A percentile compares a stretch with the other conserved stretches of the same genome.
These are phyloP conservation scores for Cochlearia excelsa DNA, from an alignment of 345 rosid genomes.

Conservation along the genomic window DNA sequence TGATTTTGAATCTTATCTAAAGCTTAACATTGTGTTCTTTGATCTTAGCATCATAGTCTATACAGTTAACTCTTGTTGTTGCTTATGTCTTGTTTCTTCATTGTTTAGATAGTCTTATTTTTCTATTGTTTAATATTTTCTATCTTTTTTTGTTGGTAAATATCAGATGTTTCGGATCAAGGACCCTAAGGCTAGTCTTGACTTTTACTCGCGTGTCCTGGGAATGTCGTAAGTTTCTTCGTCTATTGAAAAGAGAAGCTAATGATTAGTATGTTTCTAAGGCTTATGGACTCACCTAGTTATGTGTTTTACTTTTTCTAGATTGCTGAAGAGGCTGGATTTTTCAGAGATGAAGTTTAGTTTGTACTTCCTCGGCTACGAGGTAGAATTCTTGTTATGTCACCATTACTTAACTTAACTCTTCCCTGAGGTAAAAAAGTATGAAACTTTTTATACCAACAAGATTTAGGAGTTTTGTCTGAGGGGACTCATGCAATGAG, in stretches of 20 bases:
- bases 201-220: constrained; percentile 86
- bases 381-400: constrained; percentile 46
- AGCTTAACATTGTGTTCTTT: background rate
- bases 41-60: background rate
- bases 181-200: constrained; percentile 88
- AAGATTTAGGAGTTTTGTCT: too few species aligned
- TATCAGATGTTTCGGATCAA: constrained; percentile 88
- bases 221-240: constrained; percentile 83
- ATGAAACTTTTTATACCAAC: too few species aligned
- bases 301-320: constrained; percentile 16
- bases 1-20: too few species aligned
- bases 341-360: constrained; percentile 88
- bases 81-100: background rate
- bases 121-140: too few species aligned
- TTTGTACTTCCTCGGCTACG: constrained; percentile 84
- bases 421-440: too few species aligned
- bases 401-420: too few species aligned
- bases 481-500: too few species aligned
- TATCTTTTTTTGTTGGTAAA: background rate
- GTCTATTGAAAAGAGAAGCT: background rate
- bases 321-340: constrained; percentile 87
- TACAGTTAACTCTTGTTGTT: constrained; percentile 2
- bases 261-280: constrained; percentile 2
- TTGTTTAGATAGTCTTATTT: too few species aligned
- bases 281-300: constrained; percentile 9